Base-by-base conservation (phyloP, 768 basidiomycete species). In the Amanita molliuscula region DNA sequence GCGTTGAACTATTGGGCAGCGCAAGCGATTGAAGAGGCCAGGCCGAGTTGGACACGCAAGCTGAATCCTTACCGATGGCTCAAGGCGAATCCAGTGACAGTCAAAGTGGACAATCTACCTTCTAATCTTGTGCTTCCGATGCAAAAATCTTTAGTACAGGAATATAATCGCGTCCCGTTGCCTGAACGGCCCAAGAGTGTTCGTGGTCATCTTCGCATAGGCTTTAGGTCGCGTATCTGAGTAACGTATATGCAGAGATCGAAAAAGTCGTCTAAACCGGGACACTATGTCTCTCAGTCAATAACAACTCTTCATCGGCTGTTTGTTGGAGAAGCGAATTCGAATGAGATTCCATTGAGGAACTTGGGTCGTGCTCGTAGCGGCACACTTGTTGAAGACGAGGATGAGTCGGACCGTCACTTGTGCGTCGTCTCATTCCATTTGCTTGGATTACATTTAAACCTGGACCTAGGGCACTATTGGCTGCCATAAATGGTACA, bases 41-140 rank as follows among this genome's bases (percentile, higher is more conserved):
- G 66, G 53, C 59, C 74, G 5, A 70, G 74, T 13, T 97, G 92
- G 92, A 60, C 88, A 20, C 77, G 79, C 42, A 73, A 69, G 43
- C 63, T 91, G 29, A 95, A 98, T 61, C 94, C 92, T 2, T 97
- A 96, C 65, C 75, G 82, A n/a, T 87, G 84, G 78, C 65, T 90
- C 49, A 78, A 75, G 52, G 76, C 86, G 1, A 81, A 81, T 57
- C 84, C 88, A 0, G 82, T 81, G 51, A 79, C 79, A 0, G 75
- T 85, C 37, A 81, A 76, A 48, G 84, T 88, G 4, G 80, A 83
- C 50, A 76, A 77, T 45, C 62, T 89, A 23, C 85, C 88, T 2
- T 77, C 82, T 9, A 83, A 78, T 52, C 71, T 88, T 16, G 78
- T 88, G 11, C 69, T 90, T n/a, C 85, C 86, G 0, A 81, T 89